These are phyloP conservation scores for Psilocybe azurescens DNA, from an alignment of 768 basidiomycete genomes.

Conservation along the genomic window DNA sequence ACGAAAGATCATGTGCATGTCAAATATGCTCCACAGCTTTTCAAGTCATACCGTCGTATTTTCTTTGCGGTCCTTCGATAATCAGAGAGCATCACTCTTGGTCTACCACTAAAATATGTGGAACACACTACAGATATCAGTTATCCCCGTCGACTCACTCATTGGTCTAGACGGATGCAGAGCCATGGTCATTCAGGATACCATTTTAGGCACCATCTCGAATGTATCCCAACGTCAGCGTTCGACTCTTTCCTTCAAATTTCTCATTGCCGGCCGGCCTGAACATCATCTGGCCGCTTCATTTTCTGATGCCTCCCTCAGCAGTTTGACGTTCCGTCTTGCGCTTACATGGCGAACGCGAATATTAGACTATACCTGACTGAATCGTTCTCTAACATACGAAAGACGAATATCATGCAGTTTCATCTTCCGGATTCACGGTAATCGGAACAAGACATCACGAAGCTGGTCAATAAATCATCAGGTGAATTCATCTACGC, in stretches of 20 bases:
- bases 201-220: constrained; percentile 3
- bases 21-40: too few relatives aligned
- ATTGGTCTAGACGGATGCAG: constrained; percentile 25
- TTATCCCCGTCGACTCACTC: too few relatives aligned
- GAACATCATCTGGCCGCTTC: constrained; percentile 6
- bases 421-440: background rate
- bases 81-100: too few relatives aligned
- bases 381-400: background rate
- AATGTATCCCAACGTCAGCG: background rate
- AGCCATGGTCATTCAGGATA: constrained; percentile 4
- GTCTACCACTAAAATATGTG: too few relatives aligned
- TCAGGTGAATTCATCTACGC: background rate
- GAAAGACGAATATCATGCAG: background rate
- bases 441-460: constrained; percentile 4
- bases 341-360: constrained; percentile 3
- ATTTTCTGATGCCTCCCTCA: background rate
- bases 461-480: constrained; percentile 9
- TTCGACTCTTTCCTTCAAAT: background rate
- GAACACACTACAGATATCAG: too few relatives aligned
- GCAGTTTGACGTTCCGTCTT: background rate
- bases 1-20: too few relatives aligned
- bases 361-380: constrained; percentile 5
- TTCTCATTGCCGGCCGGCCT: constrained; percentile 16
- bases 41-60: too few relatives aligned
- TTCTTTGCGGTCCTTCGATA: too few relatives aligned